Base-by-base conservation (phyloP, 208 protist genomes). In the Acanthamoeba lenticulata region DNA sequence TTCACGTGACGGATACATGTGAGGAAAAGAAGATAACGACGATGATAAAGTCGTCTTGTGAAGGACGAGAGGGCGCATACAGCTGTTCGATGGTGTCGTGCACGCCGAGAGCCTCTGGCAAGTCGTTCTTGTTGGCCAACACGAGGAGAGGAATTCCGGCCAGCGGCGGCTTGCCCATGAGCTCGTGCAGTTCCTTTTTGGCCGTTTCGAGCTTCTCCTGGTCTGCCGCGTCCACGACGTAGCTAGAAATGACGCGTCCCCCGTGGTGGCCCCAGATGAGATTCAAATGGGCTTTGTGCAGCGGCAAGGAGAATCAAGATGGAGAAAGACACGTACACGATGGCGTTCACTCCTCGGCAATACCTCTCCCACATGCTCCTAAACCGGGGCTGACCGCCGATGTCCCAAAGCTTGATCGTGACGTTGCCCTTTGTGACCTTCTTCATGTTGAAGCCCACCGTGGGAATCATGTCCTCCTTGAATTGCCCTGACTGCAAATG, bases 361-460 rank as follows among this genome's bases (percentile, higher is more conserved):
- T 99, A 99, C 45, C 98, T 94, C 85, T 98, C 98, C 98, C 98
- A 99, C 98, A 98, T 98, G 42, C 90, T 86, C 32, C 98, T 94
- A 88, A 99, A 99, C 29, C 98, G 95, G 19, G 97, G 97, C 94
- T 99, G 98, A 49, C 98, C 98, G 24, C 98, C 98, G 67, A 99
- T 98, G 93, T 99, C 98, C 98, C 98, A 99, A 9, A 98, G 94
- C 92, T 99, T 99, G 47, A 99, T 99, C 5, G 96, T 97, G 45
- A 99, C 98, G 92, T 97, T 97, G 67, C 98, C 97, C 77, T 98
- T 98, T 19, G 97, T 97, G 6, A 98, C 97, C 92, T 99, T 99
- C 47, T 97, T 95, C 96, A 98, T 99, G 95, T 99, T 99, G 94
- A 99, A 98, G 11, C 98, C 98, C n/a, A 99, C 96, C 0, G 98